Percentiles rank a stretch among this genome's conserved stretches.
phyloP scores from a whole-genome alignment of 2,329 filamentous ascomycete species.

The Apiospora saccharicola region DNA sequence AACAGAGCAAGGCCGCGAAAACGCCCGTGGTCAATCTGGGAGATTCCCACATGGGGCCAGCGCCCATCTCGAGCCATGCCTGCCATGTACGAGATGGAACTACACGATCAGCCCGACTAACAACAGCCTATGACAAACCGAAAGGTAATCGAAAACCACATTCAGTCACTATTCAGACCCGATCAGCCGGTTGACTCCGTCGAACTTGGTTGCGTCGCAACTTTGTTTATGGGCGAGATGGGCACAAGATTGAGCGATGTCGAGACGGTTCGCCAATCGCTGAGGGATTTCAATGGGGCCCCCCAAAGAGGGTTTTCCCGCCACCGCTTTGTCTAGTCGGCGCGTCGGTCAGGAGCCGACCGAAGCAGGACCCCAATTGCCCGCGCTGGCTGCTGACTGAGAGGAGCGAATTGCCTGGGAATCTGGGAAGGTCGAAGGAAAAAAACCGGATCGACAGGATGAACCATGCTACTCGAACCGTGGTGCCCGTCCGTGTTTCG shows the following conservation, averaged over 20 bases:
- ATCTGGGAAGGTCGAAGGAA: background rate
- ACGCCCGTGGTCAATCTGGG: background rate
- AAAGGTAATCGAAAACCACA: background rate
- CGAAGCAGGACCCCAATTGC: background rate
- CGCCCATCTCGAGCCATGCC: background rate
- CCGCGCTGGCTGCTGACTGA: constrained; percentile 13
- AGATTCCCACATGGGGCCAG: background rate
- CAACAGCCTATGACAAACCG: background rate
- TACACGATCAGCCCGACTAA: background rate
- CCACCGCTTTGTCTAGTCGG: constrained; percentile 16
- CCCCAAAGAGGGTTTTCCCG: constrained; percentile 17
- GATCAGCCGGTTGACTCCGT: constrained; percentile 14
- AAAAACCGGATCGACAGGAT: background rate
- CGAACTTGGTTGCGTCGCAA: background rate
- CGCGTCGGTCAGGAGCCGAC: background rate
- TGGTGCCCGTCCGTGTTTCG: constrained; percentile 22
- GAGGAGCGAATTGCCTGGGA: background rate
- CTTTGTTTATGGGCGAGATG: background rate
- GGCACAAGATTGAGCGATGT: background rate
- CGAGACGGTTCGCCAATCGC: background rate
- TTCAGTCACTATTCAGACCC: background rate
- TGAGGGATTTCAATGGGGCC: constrained; percentile 14
- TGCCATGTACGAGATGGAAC: background rate
- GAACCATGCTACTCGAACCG: background rate
- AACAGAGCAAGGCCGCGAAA: constrained; percentile 10